phyloP scores from a whole-genome alignment of 805 yeast species.

The Kluyveromyces starmeri region DNA sequence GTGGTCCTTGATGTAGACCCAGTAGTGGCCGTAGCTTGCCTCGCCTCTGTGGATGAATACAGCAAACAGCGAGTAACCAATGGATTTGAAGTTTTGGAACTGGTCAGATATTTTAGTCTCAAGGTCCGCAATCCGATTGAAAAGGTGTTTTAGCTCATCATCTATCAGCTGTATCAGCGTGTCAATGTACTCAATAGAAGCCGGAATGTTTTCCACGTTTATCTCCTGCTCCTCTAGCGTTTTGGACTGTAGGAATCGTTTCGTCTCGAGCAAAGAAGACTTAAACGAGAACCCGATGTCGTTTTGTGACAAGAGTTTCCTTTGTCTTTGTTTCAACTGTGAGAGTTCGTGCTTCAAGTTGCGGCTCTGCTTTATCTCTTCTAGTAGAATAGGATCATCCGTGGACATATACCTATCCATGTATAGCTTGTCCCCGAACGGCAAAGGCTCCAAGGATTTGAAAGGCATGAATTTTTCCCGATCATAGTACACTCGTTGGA shows the following conservation, averaged over 20 bases:
- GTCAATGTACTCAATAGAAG: constrained; percentile 28
- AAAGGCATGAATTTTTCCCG: constrained; percentile 62
- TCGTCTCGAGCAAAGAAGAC: constrained; percentile 48
- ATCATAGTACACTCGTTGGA: constrained; percentile 90
- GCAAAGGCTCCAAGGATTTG: constrained; percentile 74
- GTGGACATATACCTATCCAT: constrained; percentile 85
- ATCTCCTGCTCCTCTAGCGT: constrained; percentile 37
- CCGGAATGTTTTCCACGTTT: constrained; percentile 21
- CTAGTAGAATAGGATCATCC: constrained; percentile 42
- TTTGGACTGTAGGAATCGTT: constrained; percentile 43
- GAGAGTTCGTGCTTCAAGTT: constrained; percentile 51
- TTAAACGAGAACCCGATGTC: constrained; percentile 41
- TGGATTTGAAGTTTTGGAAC: constrained; percentile 48
- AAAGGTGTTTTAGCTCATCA: constrained; percentile 35
- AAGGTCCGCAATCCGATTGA: constrained; percentile 35
- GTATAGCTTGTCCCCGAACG: constrained; percentile 67
- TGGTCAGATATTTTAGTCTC: constrained; percentile 46
- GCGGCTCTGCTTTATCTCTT: constrained; percentile 45
- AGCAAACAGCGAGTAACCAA: constrained; percentile 81
- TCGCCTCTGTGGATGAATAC: constrained; percentile 93
- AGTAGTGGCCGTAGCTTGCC: constrained; percentile 93
- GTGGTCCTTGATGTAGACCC: constrained; percentile 86
- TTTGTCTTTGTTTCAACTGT: constrained; percentile 36
- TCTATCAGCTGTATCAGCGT: constrained; percentile 40
- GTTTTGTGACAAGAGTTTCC: constrained; percentile 36